Evolutionary conservation across 202 grass and related monocot species (phyloP).

Genomic region (Elaeis oleifera): DNA sequence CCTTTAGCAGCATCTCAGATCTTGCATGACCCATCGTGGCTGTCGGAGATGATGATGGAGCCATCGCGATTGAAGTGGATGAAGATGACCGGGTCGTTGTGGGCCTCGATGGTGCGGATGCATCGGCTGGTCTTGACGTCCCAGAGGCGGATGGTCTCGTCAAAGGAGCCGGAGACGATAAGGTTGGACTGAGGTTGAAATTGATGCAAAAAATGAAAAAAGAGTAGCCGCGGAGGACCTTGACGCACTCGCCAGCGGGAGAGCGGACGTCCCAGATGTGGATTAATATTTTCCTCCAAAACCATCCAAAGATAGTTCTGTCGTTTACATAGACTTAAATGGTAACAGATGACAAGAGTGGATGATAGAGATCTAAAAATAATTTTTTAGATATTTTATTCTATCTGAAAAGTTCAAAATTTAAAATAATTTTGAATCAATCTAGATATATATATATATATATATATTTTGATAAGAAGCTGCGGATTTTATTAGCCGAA

Average conservation of each 20-base stretch:
- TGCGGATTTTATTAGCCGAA: too few species aligned
- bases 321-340: too few species aligned
- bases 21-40: slow-evolving; percentile 91
- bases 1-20: slow-evolving; percentile 67
- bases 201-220: slow-evolving; percentile 79
- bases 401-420: too few species aligned
- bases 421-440: too few species aligned
- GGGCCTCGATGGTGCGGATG: slow-evolving; percentile 50
- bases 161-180: slow-evolving; percentile 69
- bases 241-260: slow-evolving; percentile 45
- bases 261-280: slow-evolving; percentile 61
- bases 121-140: slow-evolving; percentile 46
- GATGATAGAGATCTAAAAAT: too few species aligned
- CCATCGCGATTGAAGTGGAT: slow-evolving; percentile 80
- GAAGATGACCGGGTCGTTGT: slow-evolving; percentile 57
- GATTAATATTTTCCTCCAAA: background rate
- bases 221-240: slow-evolving; percentile 55
- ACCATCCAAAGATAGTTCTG: too few species aligned
- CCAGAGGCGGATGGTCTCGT: slow-evolving; percentile 73
- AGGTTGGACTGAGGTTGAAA: slow-evolving; percentile 77
- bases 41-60: slow-evolving; percentile 78
- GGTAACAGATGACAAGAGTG: too few species aligned
- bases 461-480: too few species aligned
- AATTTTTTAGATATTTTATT: too few species aligned
- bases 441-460: too few species aligned